Base-by-base conservation (phyloP, 1,284 basidiomycete genomes). In the Leucoagaricus sp. region DNA sequence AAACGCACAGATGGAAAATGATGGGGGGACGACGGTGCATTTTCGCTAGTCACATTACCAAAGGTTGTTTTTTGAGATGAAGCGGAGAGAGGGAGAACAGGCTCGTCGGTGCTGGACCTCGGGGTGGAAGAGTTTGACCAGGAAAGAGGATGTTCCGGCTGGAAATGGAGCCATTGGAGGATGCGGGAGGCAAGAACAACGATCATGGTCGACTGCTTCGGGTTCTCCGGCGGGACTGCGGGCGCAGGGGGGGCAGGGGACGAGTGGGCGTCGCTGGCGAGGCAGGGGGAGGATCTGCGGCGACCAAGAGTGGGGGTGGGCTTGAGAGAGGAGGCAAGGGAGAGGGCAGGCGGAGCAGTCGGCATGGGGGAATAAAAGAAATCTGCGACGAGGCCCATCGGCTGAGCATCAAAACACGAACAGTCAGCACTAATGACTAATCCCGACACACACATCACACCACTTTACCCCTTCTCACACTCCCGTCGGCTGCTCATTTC, bases 51-150 rank as follows among this genome's bases (percentile, higher is more conserved):
- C 41, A 58, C 34, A 36, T 46, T 52, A 46, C 64, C 55, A 62
- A 87, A 87, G 17, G 82, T 70, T 33, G 80, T 64, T 60, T 79
- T 74, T 47, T 77, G 75, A 15, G 85, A 80, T 13, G 82, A 76
- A 5, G 85, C 80, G 21, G 88, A 86, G 55, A 90, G 72, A n/a
- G 89, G 88, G n/a, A 91, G 80, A 44, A 88, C 73, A 54, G 77
- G 78, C 55, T 85, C 81, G 55, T 83, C 81, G 10, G 65, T 69
- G 64, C 76, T 77, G 17, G 82, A 75, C 46, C 75, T 77, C 13
- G 84, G 79, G 3, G 84, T 80, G 19, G 83, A 80, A 23, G 81
- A 75, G n/a, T 71, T 34, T 21, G 53, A 68, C 70, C 69, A 75
- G 36, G 65, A 58, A 36, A 66, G 61, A 34, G 74, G 59, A 33